Percentiles rank a stretch among this genome's conserved stretches.
phyloP scores from a whole-genome alignment of 2,329 filamentous ascomycete species.

The Calonectria pteridis region DNA sequence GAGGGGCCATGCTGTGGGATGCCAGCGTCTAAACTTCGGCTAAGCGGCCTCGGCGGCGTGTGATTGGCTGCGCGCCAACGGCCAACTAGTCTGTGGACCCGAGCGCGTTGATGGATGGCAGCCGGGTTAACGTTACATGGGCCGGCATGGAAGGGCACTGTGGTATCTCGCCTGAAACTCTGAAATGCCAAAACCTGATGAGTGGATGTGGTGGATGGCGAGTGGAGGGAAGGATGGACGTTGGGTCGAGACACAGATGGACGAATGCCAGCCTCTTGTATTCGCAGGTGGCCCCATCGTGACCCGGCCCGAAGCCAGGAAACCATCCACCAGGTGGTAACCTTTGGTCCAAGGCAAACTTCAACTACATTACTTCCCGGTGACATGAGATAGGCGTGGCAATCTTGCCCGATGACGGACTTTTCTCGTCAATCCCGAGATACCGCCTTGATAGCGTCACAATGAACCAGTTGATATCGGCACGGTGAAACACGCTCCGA shows the following conservation, averaged over 20 bases:
- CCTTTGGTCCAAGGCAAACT: conserved; percentile 24
- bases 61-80: conserved; percentile 35
- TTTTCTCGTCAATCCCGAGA: conserved; percentile 28
- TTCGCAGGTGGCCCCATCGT: conserved; percentile 15
- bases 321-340: conserved; percentile 6
- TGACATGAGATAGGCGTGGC: conserved; percentile 29
- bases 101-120: conserved; percentile 31
- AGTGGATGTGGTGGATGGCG: neutral
- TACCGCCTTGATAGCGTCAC: conserved; percentile 37
- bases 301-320: neutral
- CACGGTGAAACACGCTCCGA: conserved; percentile 17
- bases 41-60: conserved; percentile 13
- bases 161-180: conserved; percentile 12
- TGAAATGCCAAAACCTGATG: conserved; percentile 7
- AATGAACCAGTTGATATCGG: conserved; percentile 24
- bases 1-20: conserved; percentile 38
- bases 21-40: conserved; percentile 43
- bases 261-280: conserved; percentile 31
- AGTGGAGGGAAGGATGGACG: conserved; percentile 7
- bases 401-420: conserved; percentile 33
- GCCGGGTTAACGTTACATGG: conserved; percentile 47
- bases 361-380: conserved; percentile 26
- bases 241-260: conserved; percentile 21
- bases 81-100: conserved; percentile 16
- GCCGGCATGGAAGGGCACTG: conserved; percentile 19